These are phyloP conservation scores for Holtermanniella nyarrowii DNA, from an alignment of 768 basidiomycete species.

Conservation along the genomic window DNA sequence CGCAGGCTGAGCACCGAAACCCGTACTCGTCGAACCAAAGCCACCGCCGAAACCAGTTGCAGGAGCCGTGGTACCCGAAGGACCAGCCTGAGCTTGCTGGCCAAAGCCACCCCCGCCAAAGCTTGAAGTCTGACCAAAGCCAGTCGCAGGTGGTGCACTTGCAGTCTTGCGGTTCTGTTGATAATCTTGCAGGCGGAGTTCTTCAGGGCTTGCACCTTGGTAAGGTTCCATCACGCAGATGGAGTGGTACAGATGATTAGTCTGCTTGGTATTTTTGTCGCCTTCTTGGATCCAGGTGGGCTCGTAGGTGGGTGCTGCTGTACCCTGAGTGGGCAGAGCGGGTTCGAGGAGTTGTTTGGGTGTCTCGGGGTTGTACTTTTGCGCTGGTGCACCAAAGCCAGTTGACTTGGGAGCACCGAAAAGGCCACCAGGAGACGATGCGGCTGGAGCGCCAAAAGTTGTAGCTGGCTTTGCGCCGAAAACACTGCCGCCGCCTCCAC, in stretches of 20 bases:
- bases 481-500: slow-evolving; percentile 4
- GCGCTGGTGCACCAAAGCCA: slow-evolving; percentile 18
- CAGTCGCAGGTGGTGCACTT: slow-evolving; percentile 13
- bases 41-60: slow-evolving; percentile 12
- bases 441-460: slow-evolving; percentile 45
- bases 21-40: slow-evolving; percentile 39
- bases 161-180: slow-evolving; percentile 23
- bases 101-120: slow-evolving; percentile 21
- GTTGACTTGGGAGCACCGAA: slow-evolving; percentile 15
- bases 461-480: slow-evolving; percentile 47
- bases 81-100: slow-evolving; percentile 14
- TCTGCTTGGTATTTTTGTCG: slow-evolving; percentile 20
- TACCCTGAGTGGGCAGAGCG: slow-evolving; percentile 58
- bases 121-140: slow-evolving; percentile 10
- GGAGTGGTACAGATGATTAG: slow-evolving; percentile 42
- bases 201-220: slow-evolving; percentile 23
- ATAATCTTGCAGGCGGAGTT: slow-evolving; percentile 35
- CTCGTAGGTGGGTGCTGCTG: slow-evolving; percentile 56
- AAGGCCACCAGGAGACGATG: slow-evolving; percentile 13
- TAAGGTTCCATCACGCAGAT: slow-evolving; percentile 32
- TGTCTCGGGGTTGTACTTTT: slow-evolving; percentile 11
- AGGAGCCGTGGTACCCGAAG: slow-evolving; percentile 8
- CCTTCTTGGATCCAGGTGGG: slow-evolving; percentile 39
- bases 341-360: neutral
- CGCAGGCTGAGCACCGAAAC: slow-evolving; percentile 44